A percentile compares a stretch with the other conserved stretches of the same genome.
Conservation (phyloP, 768 basidiomycete genomes). For the Leccinellum luteum region DNA sequence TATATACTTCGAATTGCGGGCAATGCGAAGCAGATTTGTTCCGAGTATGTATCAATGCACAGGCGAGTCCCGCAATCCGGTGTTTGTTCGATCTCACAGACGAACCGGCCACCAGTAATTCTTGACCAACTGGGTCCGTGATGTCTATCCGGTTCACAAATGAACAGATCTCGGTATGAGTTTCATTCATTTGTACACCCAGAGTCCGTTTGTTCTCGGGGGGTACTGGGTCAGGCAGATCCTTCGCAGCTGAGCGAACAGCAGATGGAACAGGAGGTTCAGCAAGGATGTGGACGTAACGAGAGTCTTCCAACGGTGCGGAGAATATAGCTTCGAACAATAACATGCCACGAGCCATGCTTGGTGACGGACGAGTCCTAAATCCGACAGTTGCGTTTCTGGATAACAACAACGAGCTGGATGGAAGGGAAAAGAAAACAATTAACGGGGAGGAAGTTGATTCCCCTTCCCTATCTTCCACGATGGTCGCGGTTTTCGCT, state of each 20-base stretch:
- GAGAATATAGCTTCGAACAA: conserved; percentile 21
- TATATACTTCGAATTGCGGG: conserved; percentile 54
- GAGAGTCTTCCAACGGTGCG: conserved; percentile 15
- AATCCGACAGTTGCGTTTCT: conserved; percentile 15
- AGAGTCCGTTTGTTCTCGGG: conserved; percentile 16
- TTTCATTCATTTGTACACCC: conserved; percentile 15
- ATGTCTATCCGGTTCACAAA: conserved; percentile 23
- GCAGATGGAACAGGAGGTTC: conserved; percentile 13
- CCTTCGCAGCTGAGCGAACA: conserved; percentile 8
- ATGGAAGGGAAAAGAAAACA: conserved; percentile 23
- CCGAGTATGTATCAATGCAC: conserved; percentile 15
- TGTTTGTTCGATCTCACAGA: conserved; percentile 16
- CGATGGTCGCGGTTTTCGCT: conserved; percentile 17
- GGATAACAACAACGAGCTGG: conserved; percentile 17
- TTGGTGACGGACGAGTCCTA: conserved; percentile 18
- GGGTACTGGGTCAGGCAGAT: background rate
- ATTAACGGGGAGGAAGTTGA: conserved; percentile 18
- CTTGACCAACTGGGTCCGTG: conserved; percentile 19
- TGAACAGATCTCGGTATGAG: conserved; percentile 14
- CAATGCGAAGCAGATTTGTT: conserved; percentile 41
- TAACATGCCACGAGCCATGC: background rate
- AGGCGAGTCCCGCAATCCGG: conserved; percentile 1
- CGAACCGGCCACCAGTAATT: conserved; percentile 16
- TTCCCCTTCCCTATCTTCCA: conserved; percentile 18
- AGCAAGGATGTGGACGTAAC: conserved; percentile 24